Conservation (phyloP, 2,329 filamentous ascomycete species). For the Chalaropsis ovoidea region DNA sequence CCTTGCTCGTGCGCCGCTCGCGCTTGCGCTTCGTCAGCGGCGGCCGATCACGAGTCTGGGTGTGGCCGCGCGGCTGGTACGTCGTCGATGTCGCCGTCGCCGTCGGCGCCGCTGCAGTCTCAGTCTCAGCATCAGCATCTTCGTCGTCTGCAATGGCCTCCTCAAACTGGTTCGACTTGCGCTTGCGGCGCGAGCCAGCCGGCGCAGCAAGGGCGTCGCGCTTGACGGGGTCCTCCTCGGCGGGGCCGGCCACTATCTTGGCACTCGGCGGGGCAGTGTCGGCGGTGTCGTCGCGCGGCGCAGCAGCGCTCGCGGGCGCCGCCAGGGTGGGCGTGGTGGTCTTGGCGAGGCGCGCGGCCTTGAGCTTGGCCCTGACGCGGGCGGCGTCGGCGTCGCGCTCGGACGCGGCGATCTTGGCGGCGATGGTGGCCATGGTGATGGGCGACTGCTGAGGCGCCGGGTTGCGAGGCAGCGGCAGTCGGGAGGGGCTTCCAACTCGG, state of each 20-base stretch:
- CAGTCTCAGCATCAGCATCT: slow-evolving; percentile 16
- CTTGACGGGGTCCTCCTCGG: slow-evolving; percentile 34
- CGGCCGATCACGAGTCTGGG: slow-evolving; percentile 16
- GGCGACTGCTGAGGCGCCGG: slow-evolving; percentile 43
- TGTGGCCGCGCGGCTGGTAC: neutral
- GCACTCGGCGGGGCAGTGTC: neutral
- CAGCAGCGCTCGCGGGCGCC: neutral
- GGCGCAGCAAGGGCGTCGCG: slow-evolving; percentile 28
- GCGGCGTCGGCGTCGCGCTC: slow-evolving; percentile 55
- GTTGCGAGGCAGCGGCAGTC: slow-evolving; percentile 33
- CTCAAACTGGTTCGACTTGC: slow-evolving; percentile 24
- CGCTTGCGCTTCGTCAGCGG: slow-evolving; percentile 40
- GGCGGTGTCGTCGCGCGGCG: neutral
- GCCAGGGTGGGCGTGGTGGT: slow-evolving; percentile 9
- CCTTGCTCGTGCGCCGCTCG: slow-evolving; percentile 45
- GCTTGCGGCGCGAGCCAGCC: slow-evolving; percentile 26
- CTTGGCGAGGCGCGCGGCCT: slow-evolving; percentile 40
- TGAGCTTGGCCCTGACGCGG: slow-evolving; percentile 52
- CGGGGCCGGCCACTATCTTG: slow-evolving; percentile 21
- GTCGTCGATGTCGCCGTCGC: no score
- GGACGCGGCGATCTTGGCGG: slow-evolving; percentile 53
- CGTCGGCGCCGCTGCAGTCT: neutral
- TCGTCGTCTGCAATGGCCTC: slow-evolving; percentile 19
- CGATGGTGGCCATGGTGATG: slow-evolving; percentile 51
- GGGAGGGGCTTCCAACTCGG: slow-evolving; percentile 30